A percentile compares a stretch with the other conserved stretches of the same genome.
phyloP scores from a whole-genome alignment of 805 yeast species.

The Metschnikowia borealis region DNA sequence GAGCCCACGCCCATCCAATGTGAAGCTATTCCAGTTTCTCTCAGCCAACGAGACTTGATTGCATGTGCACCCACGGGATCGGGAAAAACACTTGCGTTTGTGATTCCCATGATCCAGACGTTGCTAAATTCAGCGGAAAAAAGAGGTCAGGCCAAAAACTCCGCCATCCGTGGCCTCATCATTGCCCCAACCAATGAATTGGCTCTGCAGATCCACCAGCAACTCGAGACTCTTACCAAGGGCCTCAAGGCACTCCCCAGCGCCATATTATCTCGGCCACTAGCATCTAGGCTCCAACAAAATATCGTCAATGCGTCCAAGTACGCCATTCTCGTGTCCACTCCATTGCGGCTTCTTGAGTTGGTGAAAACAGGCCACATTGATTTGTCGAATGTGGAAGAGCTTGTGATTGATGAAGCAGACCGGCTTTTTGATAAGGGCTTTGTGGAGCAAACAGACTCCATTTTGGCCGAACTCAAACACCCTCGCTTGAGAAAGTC shows the following conservation, averaged over 20 bases:
- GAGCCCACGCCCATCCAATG: constrained; percentile 93
- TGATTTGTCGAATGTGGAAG: constrained; percentile 63
- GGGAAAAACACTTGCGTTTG: constrained; percentile 90
- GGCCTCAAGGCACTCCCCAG: constrained; percentile 52
- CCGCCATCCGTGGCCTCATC: constrained; percentile 69
- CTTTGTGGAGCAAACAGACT: constrained; percentile 88
- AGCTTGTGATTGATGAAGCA: constrained; percentile 89
- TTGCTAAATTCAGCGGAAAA: constrained; percentile 21
- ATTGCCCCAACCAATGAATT: constrained; percentile 94
- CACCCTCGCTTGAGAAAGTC: constrained; percentile 57
- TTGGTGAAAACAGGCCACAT: constrained; percentile 59
- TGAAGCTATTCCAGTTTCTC: constrained; percentile 76
- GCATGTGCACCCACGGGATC: constrained; percentile 99
- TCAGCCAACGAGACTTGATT: constrained; percentile 69
- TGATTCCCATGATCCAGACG: constrained; percentile 73
- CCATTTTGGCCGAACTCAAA: constrained; percentile 60
- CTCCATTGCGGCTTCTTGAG: constrained; percentile 87
- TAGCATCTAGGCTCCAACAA: constrained; percentile 63
- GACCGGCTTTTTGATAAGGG: constrained; percentile 86
- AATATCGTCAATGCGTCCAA: constrained; percentile 56
- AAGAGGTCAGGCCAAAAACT: constrained; percentile 22
- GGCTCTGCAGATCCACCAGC: constrained; percentile 78
- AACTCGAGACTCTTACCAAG: constrained; percentile 53
- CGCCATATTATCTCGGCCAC: constrained; percentile 66
- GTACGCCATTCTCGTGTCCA: constrained; percentile 77